A percentile compares a stretch with the other conserved stretches of the same genome.
phyloP scores from a whole-genome alignment of 2,329 filamentous ascomycete species.

The Talaromyces sp. region DNA sequence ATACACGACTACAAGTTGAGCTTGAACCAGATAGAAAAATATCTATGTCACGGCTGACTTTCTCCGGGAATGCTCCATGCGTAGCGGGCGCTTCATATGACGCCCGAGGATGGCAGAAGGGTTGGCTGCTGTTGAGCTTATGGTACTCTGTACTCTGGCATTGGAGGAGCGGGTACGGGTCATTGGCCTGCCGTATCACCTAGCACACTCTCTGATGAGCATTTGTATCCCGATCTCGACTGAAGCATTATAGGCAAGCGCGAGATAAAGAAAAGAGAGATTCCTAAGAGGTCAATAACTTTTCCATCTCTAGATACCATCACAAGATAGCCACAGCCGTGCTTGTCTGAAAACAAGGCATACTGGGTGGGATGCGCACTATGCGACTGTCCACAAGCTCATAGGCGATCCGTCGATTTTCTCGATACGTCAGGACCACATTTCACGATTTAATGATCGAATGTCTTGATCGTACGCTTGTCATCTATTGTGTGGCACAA shows the following conservation, averaged over 20 bases:
- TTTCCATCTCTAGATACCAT: not conserved
- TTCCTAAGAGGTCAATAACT: no score
- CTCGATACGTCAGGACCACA: not conserved
- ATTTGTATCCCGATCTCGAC: no score
- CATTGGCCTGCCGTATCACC: no score
- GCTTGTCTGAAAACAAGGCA: not conserved
- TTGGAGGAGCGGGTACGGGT: not conserved
- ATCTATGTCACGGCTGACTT: no score
- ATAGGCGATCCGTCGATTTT: not conserved
- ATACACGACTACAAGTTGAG: no score
- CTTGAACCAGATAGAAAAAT: no score
- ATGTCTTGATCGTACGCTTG: not conserved
- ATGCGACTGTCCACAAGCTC: not conserved
- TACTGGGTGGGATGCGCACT: not conserved
- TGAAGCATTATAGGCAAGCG: no score
- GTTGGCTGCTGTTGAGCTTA: no score
- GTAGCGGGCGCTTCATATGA: not conserved
- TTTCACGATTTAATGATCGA: not conserved
- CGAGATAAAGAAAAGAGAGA: no score
- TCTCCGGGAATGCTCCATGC: not conserved
- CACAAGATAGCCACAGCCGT: conserved; percentile 4
- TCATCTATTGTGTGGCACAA: not conserved
- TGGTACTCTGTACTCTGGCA: not conserved
- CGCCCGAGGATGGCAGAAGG: not conserved
- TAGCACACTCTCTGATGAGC: no score